Evolutionary conservation across 1,284 basidiomycete genomes (phyloP).

Genomic region (Moniliella sp.): DNA sequence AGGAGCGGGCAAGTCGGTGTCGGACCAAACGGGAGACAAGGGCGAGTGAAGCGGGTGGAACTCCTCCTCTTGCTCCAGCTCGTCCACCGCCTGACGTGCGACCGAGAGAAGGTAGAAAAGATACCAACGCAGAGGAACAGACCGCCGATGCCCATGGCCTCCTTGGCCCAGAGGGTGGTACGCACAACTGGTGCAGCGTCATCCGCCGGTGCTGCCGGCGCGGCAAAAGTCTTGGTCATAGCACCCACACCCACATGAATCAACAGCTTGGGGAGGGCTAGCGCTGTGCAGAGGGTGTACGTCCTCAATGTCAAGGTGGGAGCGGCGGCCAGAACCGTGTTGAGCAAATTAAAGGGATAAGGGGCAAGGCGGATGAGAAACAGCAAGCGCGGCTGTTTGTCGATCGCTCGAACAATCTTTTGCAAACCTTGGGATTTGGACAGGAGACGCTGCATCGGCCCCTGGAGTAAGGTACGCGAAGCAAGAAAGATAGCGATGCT

Average conservation of each 20-base stretch:
- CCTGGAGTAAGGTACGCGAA: slow-evolving; percentile 50
- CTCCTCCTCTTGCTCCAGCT: too few species aligned
- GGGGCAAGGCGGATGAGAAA: slow-evolving; percentile 61
- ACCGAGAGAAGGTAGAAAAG: slow-evolving; percentile 57
- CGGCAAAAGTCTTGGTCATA: slow-evolving; percentile 58
- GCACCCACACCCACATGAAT: slow-evolving; percentile 61
- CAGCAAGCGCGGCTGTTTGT: slow-evolving; percentile 56
- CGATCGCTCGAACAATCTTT: slow-evolving; percentile 56
- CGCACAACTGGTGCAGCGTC: too few species aligned
- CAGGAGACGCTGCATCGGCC: slow-evolving; percentile 50
- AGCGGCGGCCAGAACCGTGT: slow-evolving; percentile 58
- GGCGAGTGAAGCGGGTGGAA: too few species aligned
- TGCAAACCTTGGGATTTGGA: slow-evolving; percentile 37
- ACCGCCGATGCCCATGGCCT: slow-evolving; percentile 49
- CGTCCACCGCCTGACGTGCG: slow-evolving; percentile 56
- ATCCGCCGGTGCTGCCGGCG: too few species aligned
- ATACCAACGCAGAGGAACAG: slow-evolving; percentile 50
- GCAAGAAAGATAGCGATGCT: slow-evolving; percentile 56
- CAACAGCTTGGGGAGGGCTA: slow-evolving; percentile 63
- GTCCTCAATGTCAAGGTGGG: slow-evolving; percentile 56
- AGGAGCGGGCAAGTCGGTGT: too few species aligned
- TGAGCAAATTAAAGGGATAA: slow-evolving; percentile 55
- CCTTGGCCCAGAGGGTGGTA: slow-evolving; percentile 41
- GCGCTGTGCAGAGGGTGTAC: slow-evolving; percentile 55
- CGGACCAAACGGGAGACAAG: too few species aligned